Evolutionary conservation across 805 yeast species (phyloP).

Genomic region (Ogataea saltuana): DNA sequence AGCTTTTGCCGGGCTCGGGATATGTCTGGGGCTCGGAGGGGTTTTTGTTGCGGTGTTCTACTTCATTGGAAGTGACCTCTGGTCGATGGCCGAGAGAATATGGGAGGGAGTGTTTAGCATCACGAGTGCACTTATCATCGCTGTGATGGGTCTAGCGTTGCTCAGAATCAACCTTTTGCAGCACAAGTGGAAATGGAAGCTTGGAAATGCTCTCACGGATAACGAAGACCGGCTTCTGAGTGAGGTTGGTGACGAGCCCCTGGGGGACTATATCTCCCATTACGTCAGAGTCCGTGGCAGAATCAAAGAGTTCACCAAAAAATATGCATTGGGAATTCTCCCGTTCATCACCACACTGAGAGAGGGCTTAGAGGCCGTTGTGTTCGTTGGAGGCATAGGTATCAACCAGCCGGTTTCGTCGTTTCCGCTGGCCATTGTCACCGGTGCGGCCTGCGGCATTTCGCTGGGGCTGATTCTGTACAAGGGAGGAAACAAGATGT

Average conservation of each 20-base stretch:
- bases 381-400: constrained; percentile 87
- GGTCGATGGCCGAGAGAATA: constrained; percentile 84
- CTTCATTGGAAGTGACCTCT: constrained; percentile 75
- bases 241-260: constrained; percentile 21
- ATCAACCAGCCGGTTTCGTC: constrained; percentile 67
- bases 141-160: constrained; percentile 84
- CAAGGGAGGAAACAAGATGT: constrained; percentile 75
- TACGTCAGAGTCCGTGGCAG: constrained; percentile 21
- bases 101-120: constrained; percentile 88
- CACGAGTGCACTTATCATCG: constrained; percentile 74
- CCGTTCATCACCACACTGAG: constrained; percentile 86
- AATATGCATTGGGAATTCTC: constrained; percentile 67
- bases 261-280: constrained; percentile 18
- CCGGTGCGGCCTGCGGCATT: constrained; percentile 61
- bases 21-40: constrained; percentile 75
- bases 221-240: constrained; percentile 19
- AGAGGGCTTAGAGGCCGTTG: constrained; percentile 91
- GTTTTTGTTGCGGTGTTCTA: constrained; percentile 71
- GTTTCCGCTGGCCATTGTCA: constrained; percentile 60
- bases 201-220: constrained; percentile 30
- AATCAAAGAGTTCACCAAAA: constrained; percentile 45
- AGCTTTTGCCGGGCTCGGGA: constrained; percentile 64
- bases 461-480: constrained; percentile 67
- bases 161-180: constrained; percentile 78
- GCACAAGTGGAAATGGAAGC: constrained; percentile 73